Evolutionary conservation across 352 stramenopile genomes (phyloP).

Genomic region (Thalassiosira livingstoniorum): DNA sequence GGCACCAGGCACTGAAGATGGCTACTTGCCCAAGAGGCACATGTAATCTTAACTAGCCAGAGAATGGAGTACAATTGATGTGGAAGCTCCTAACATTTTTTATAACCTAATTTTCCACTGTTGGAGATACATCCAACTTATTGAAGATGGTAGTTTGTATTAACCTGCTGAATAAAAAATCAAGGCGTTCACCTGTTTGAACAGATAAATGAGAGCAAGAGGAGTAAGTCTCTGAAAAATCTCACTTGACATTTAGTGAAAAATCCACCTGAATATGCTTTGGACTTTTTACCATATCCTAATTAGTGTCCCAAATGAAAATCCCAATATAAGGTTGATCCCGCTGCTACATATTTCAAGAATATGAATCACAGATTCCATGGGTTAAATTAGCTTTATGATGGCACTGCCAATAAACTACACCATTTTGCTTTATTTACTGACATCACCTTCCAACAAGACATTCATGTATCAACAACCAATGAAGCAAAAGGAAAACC

Average conservation of each 20-base stretch:
- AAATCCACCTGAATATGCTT: neutral
- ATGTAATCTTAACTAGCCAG: neutral
- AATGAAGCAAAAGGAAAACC: neutral
- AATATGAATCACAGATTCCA: neutral
- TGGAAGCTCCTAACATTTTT: neutral
- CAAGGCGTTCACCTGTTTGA: neutral
- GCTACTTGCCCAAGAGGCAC: neutral
- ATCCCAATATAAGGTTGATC: neutral
- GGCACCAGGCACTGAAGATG: no score
- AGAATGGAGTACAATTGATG: neutral
- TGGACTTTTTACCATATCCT: constrained; percentile 1
- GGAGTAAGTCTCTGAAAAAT: neutral
- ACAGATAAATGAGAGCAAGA: neutral
- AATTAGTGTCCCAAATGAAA: neutral
- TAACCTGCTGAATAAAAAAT: neutral
- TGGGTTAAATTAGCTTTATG: neutral
- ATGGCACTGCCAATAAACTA: no score
- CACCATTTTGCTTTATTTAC: no score
- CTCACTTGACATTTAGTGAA: no score
- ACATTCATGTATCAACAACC: neutral
- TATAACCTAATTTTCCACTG: neutral
- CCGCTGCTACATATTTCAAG: neutral
- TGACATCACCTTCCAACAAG: neutral
- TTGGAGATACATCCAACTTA: neutral
- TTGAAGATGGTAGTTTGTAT: neutral